These are phyloP conservation scores for Debaryomyces fabryi DNA, from an alignment of 1,139 yeast species.

Conservation along the genomic window DNA sequence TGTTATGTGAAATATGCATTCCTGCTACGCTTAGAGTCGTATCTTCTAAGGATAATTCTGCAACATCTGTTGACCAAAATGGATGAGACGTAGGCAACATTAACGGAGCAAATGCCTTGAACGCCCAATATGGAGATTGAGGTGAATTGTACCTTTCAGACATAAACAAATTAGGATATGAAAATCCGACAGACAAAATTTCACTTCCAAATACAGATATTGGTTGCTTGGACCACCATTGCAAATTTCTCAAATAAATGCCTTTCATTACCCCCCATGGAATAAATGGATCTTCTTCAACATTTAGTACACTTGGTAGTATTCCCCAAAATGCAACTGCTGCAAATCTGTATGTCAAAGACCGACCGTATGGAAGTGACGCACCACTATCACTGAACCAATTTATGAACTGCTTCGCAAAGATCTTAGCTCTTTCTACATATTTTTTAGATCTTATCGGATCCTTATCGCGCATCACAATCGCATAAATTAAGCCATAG, in stretches of 20 bases:
- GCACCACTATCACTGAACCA: constrained; percentile 28
- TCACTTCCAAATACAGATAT: constrained; percentile 19
- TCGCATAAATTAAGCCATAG: constrained; percentile 25
- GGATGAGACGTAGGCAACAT: constrained; percentile 18
- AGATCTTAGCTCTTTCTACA: constrained; percentile 19
- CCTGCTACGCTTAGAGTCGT: constrained; percentile 11
- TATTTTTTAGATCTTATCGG: constrained; percentile 16
- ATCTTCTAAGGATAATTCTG: constrained; percentile 11
- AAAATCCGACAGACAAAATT: constrained; percentile 26
- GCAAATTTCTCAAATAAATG: constrained; percentile 22
- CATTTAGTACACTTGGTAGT: constrained; percentile 20
- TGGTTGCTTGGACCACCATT: constrained; percentile 32
- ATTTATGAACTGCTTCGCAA: constrained; percentile 22
- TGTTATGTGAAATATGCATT: constrained; percentile 24
- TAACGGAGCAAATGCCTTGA: constrained; percentile 25
- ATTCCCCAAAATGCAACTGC: constrained; percentile 30
- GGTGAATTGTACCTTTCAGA: constrained; percentile 30
- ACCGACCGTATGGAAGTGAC: constrained; percentile 28
- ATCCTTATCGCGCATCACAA: constrained; percentile 15
- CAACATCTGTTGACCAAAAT: constrained; percentile 18
- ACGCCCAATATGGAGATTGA: constrained; percentile 32
- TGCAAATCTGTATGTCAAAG: constrained; percentile 29
- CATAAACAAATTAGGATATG: constrained; percentile 28
- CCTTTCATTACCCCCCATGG: constrained; percentile 27
- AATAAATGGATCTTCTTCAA: constrained; percentile 13